Base-by-base conservation (phyloP, 257 asterid genomes). In the Jasminum sambac region DNA sequence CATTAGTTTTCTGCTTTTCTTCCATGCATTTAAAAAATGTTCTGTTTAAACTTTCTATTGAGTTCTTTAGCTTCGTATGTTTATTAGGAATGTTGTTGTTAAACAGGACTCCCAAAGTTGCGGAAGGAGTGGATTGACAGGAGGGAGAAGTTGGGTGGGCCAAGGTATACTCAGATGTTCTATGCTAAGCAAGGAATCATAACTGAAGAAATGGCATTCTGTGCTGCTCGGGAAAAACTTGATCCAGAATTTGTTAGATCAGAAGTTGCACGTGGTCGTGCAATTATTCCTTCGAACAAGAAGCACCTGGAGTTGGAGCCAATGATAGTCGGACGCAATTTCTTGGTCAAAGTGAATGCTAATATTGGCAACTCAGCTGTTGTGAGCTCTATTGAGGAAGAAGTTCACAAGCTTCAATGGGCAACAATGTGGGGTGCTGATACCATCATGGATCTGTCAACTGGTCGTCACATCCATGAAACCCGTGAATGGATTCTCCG, bases 401-500 rank as follows among this genome's bases (percentile, higher is more conserved):
- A 94, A 83, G 98, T 94, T 46, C 96, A 94, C 79, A 94, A 94
- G 78, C 98, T 94, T 26, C 97, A 94, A 71, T 94, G 97, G 98
- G 98, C 97, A 43, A 94, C 97, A 36, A 91, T 90, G 97, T 94
- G 98, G 97, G 97, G 97, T 3, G 98, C 97, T 1, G 98, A 94
- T 66, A 94, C 98, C 2, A 86, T 89, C 11, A 94, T 94, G 97
- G 97, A 94, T 72, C 98, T 94, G 39, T 94, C 98, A 0, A 90
- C 98, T 0, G 98, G 98, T 0, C 90, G 95, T 42, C 96, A 94
- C 84, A 94, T 94, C 77, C 97, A 94, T 11, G 97, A 94, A 65
- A 94, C 98, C 19, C 97, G 98, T 16, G 98, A 94, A 72, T 91
- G 97, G 98, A 94, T 94, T 85, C 87, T 94, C 26, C 96, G 98